Evolutionary conservation across 2,329 filamentous ascomycete species (phyloP), one percentile per base, ranked within the genome.

Genomic region (Fusarium sp.): DNA sequence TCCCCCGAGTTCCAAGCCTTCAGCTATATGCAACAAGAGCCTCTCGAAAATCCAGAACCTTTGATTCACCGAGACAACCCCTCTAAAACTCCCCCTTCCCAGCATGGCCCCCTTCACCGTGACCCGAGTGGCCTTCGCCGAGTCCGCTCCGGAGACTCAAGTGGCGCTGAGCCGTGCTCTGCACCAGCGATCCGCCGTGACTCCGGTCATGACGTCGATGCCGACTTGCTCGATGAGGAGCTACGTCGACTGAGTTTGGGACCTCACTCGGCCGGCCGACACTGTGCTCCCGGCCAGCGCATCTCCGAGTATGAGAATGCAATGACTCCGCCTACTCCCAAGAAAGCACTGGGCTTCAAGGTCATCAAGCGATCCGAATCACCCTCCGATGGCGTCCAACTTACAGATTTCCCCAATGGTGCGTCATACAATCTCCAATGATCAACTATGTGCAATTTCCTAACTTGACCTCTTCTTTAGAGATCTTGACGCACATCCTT

Each of bases 401-500:
- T 89, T 42, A 76, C 79, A 38, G 83, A 88, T 69, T 90, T 97
- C 67, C 94, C 95, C 8, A 97, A 97, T 83, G 94, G 94, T 97
- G 82, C 73, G 86, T 76, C 8, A 39, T 49, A 52, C 22, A 34
- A 15, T 11, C 36, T 10, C 38, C 28, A 14, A 49, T 40, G 15
- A 33, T 34, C 19, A 19, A 22, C 51, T 36, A n/a, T 26, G 26
- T 43, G 13, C 15, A 10, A 14, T 42, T 24, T 57, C 28, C 63
- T 74, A 54, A 73, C 51, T 76, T 54, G 17, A 44, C 33, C 4
- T 38, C 14, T 24, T 22, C 9, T 59, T 36, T 79, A 98, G 96
- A 99, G 85, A 91, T 98, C 59, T 80, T 98, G 79, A 97, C 93
- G 13, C 94, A 98, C 75, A 90, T 97, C 33, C 82, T 98, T 59